Evolutionary conservation across 768 basidiomycete species (phyloP).

Genomic region (Termitomyces sp.): DNA sequence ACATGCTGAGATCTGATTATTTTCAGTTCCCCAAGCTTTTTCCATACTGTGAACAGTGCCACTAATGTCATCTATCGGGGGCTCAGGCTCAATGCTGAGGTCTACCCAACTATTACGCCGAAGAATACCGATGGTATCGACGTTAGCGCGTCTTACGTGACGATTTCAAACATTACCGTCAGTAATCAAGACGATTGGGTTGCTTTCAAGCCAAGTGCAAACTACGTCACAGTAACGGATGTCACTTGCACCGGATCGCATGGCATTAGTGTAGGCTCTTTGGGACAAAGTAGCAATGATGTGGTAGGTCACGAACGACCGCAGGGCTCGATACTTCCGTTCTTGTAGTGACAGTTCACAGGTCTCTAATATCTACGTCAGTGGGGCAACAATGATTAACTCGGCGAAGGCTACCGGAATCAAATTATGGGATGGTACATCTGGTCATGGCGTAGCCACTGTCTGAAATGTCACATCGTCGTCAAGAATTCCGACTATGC

Average conservation of each 20-base stretch:
- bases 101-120: constrained; percentile 15
- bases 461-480: constrained; percentile 17
- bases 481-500: constrained; percentile 29
- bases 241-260: constrained; percentile 31
- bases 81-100: constrained; percentile 13
- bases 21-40: too few species aligned
- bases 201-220: constrained; percentile 14
- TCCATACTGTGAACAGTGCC: too few species aligned
- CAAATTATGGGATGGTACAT: constrained; percentile 29
- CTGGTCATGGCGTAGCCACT: constrained; percentile 18
- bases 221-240: constrained; percentile 25
- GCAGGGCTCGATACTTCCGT: not conserved
- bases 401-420: constrained; percentile 31
- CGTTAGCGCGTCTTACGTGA: constrained; percentile 20
- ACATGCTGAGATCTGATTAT: too few species aligned
- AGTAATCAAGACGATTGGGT: too few species aligned
- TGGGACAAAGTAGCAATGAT: constrained; percentile 19
- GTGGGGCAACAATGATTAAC: constrained; percentile 27
- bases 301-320: constrained; percentile 2
- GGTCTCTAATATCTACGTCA: constrained; percentile 22
- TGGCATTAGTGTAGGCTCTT: constrained; percentile 29
- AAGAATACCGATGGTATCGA: constrained; percentile 29
- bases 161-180: constrained; percentile 18
- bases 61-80: constrained; percentile 25
- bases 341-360: not conserved